These are phyloP conservation scores for Haplosporangium gracile DNA, from an alignment of 192 early-diverging fungal genomes.

Conservation along the genomic window DNA sequence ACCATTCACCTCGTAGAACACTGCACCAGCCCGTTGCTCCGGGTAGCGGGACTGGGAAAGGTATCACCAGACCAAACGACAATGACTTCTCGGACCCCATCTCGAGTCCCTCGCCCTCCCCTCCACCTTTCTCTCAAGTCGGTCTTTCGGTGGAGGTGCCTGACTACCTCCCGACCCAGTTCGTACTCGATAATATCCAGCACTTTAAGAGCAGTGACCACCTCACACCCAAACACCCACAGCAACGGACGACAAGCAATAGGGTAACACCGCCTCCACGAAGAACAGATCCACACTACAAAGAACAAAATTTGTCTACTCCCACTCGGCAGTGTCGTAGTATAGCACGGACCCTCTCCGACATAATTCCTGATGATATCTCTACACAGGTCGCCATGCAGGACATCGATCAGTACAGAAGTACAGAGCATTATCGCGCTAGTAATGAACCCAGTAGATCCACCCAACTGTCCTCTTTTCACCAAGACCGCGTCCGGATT, in stretches of 20 bases:
- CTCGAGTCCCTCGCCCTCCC: neutral
- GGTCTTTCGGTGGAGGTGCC: neutral
- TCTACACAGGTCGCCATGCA: neutral
- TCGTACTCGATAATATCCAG: neutral
- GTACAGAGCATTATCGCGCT: neutral
- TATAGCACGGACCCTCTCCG: neutral
- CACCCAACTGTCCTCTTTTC: neutral
- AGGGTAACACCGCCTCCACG: neutral
- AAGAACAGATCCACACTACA: too few species aligned
- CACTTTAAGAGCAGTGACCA: conserved; percentile 1
- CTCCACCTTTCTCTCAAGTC: neutral
- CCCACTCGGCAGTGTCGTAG: neutral
- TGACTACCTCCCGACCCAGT: conserved; percentile 1
- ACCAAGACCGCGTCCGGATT: neutral
- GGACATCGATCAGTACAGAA: neutral
- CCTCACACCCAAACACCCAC: neutral
- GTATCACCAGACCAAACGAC: neutral
- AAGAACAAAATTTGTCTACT: neutral
- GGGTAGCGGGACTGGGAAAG: neutral
- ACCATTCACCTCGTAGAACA: neutral
- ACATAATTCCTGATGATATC: neutral
- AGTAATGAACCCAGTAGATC: neutral
- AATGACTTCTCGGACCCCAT: neutral
- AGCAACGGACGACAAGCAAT: neutral
- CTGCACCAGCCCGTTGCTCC: neutral